phyloP scores from a whole-genome alignment of 305 asterid species.

The Solanum hybrid region DNA sequence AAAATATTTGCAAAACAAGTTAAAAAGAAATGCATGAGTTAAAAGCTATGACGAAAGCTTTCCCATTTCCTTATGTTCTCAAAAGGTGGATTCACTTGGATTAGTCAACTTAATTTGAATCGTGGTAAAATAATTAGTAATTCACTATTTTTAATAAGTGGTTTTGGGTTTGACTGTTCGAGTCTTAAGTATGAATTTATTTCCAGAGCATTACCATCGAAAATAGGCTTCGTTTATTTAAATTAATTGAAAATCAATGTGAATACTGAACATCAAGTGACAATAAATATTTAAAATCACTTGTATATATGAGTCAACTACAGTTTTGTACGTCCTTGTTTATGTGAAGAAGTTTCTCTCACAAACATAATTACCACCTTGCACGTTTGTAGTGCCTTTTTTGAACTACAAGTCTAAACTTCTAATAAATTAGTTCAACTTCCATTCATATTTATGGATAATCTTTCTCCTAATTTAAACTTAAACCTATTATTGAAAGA shows the following conservation, averaged over 20 bases:
- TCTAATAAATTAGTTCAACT: background rate
- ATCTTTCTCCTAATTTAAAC: background rate
- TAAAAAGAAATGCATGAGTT: background rate
- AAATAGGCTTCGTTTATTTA: fast-evolving
- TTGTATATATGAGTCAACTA: background rate
- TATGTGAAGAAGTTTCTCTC: background rate
- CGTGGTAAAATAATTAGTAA: too few species aligned
- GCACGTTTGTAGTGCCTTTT: background rate
- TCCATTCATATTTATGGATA: background rate
- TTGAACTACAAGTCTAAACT: background rate
- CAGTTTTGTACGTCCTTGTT: background rate
- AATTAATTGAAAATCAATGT: fast-evolving
- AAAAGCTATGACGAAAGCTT: too few species aligned
- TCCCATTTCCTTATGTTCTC: too few species aligned
- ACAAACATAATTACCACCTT: background rate
- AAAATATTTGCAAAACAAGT: too few species aligned
- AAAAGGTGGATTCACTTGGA: background rate
- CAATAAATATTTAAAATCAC: fast-evolving
- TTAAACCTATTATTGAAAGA: background rate
- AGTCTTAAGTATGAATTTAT: too few species aligned
- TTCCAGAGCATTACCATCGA: fast-evolving
- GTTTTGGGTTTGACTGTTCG: too few species aligned
- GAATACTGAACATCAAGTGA: fast-evolving
- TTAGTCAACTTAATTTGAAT: background rate
- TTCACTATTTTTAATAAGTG: fast-evolving